Evolutionary conservation across 495 filamentous ascomycete genomes (phyloP), one percentile per base, ranked within the genome.

Genomic region (Rhypophila decipiens): DNA sequence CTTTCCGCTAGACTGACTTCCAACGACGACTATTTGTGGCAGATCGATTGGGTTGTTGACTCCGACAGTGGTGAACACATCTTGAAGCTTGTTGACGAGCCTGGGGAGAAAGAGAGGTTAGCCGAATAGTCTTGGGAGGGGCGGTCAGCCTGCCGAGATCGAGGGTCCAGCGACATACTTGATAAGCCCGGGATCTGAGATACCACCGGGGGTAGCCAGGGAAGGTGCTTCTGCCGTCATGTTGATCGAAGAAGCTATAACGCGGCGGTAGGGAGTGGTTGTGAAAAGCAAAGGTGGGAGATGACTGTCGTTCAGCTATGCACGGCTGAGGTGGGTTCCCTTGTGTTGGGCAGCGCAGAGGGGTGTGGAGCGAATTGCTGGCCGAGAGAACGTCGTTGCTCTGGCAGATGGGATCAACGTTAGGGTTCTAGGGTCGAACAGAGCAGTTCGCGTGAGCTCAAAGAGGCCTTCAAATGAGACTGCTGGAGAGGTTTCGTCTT

Each of bases 1-100:
- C 83, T 99, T 99, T 64, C 94, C 94, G 66, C 90, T 96, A 11
- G 94, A 97, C 74, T 99, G 94, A 64, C 91, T 96, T 56, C 94
- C 94, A 39, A 99, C 94, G 47, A 99, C 94, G 50, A 85, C 93
- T 69, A 99, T 99, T 75, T 99, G 94, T 21, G 94, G 94, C 49
- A 99, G 70, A 76, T 99, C 94, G 75, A 99, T 99, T 38, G 94
- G 94, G 69, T 99, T 99, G 77, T 96, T 75, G 76, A 99, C 93
- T 42, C 94, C 94, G 52, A 99, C 94, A 31, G 93, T 97, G 37
- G 93, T 83, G 65, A 99, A 99, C 50, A 97, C 94, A 90, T 99
- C 93, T 64, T 99, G 93, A 22, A 99, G 82, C 73, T 95, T 96
- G 76, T 99, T 99, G 59, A 99, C 93, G 52, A 97, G 83, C 57